A percentile compares a stretch with the other conserved stretches of the same genome.
These are phyloP conservation scores for Gynostemma pentaphyllum DNA, from an alignment of 306 rosid species.

Conservation along the genomic window DNA sequence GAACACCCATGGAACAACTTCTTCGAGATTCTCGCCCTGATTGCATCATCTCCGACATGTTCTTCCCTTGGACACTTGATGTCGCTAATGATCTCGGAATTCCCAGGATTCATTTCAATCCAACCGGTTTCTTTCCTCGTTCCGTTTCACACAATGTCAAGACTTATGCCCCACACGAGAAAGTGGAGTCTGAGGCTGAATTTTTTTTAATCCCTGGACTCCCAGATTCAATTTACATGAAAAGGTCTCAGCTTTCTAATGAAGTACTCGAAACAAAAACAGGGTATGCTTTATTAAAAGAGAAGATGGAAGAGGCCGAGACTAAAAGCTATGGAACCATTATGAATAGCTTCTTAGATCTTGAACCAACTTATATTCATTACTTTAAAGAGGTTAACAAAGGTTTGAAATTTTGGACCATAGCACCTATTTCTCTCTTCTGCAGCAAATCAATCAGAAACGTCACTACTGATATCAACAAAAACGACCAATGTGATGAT, in stretches of 20 bases:
- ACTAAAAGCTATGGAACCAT: not conserved
- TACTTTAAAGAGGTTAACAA: not conserved
- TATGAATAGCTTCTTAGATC: constrained; percentile 5
- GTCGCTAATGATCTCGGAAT: constrained; percentile 2
- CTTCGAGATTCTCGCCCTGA: not conserved
- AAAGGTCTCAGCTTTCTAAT: constrained; percentile 3
- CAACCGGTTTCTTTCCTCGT: not conserved
- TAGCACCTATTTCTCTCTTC: constrained; percentile 7
- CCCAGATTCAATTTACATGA: not conserved
- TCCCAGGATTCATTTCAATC: not conserved
- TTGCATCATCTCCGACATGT: constrained; percentile 8
- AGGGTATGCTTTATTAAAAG: not conserved
- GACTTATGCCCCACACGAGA: not conserved
- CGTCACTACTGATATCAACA: not conserved
- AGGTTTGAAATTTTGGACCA: not conserved
- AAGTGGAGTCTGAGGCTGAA: not conserved
- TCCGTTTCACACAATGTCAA: not conserved
- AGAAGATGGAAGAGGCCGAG: not conserved
- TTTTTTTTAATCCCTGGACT: not conserved
- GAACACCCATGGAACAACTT: not conserved
- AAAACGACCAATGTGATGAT: not conserved
- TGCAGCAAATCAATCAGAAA: not conserved
- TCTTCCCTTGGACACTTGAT: constrained; percentile 6
- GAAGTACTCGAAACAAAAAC: not conserved
- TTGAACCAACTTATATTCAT: not conserved